Base-by-base conservation (phyloP, 345 rosid genomes). In the Abelmoschus esculentus region DNA sequence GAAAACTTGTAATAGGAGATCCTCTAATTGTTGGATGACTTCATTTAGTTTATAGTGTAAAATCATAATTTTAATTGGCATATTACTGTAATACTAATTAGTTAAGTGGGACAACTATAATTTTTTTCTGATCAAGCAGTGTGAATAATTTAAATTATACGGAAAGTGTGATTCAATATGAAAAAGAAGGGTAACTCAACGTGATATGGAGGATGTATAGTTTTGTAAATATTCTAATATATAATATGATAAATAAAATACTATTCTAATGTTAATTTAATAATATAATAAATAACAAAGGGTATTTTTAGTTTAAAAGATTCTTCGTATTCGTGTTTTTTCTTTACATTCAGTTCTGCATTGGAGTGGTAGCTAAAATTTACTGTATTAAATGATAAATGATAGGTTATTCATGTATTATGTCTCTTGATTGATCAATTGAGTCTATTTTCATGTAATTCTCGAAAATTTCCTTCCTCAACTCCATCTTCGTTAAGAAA, bases 51-150 rank as follows among this genome's bases (percentile, higher is more conserved):
- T 38, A 36, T 36, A n/a, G 81, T 91, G 73, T 92, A 88, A 67
- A 80, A 83, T 47, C 26, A 22, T 22, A 22, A 22, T 22, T 22
- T 22, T 1, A 22, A 22, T 22, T 22, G 26, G 26, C 26, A 22
- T 22, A 22, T 22, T 22, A 22, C 26, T 22, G 26, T 22, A 22
- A 22, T 22, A 22, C 26, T 22, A 22, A 1, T 22, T 22, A 22
- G 26, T 22, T 22, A 22, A 42, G 99, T 89, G 68, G 99, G 97
- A 78, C 89, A 95, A 76, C 96, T 96, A 0, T 91, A 95, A 8
- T 50, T 34, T 6, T 0, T 49, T 49, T 15, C 53, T 49, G 14
- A 14, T 49, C 53, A 18, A 53, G 56, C 56, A 17, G 7, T 1
- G 56, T n/a, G 22, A 53, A 53, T 53, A 53, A 53, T 4, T 53